Evolutionary conservation across 179 eudicot species (phyloP), one percentile per base, ranked within the genome.

Genomic region (Vitellaria paradoxa): DNA sequence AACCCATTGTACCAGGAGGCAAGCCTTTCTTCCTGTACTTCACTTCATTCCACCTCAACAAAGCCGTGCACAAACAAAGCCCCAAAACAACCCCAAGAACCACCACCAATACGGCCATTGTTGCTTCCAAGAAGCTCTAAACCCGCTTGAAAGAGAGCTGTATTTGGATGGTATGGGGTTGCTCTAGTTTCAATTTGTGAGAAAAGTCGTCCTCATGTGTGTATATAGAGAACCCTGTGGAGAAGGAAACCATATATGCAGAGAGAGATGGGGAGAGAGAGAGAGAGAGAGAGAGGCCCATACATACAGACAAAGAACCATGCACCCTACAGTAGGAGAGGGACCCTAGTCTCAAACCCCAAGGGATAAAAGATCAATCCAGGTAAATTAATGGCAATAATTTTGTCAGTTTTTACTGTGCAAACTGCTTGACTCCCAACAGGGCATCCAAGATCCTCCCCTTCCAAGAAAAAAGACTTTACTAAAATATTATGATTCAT

Each of bases 1-100:
- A 96, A 66, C 99, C 99, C 99, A 96, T 96, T n/a, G 98, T 96
- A 10, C 99, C 99, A 23, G 99, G 99, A 3, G 99, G 98, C 68
- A 96, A 74, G 1, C 94, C 94, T 77, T 89, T 91, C 85, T 87
- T 92, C 80, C 86, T 87, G 84, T 90, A 93, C 72, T 85, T 88
- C 23, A 96, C 84, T 66, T 90, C 93, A 83, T 96, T 96, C 99
- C 99, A 96, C 82, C 88, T 93, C 74, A 96, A 84, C 67, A 96
- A 68, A 49, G 90, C 93, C 18, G 88, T 77, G 73, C 90, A 77
- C 37, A 87, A 47, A 77, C 86, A 81, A n/a, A 93, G 73, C 11
- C 81, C 81, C 65, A 87, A 68, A 77, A 84, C 78, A 47, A 84
- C 77, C 17, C 76, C 85, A 46, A 91, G 40, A 10, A 84, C 68